These are phyloP conservation scores for Furcasterigmium sp. DNA, from an alignment of 2,329 filamentous ascomycete genomes.

Conservation along the genomic window DNA sequence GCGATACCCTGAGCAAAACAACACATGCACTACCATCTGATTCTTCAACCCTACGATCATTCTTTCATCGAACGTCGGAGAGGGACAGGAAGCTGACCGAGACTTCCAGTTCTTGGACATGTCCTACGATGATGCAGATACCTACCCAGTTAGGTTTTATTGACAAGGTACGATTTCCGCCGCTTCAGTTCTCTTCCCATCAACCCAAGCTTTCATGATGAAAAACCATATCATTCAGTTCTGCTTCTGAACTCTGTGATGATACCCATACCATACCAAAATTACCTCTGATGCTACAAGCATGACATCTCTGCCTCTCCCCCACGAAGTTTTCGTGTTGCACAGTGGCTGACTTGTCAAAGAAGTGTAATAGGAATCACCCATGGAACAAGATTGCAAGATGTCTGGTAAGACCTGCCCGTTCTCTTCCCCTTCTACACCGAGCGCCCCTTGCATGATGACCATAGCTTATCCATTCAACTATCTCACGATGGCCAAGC, in stretches of 20 bases:
- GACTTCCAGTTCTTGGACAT: no score
- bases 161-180: neutral
- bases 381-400: no score
- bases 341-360: neutral
- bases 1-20: constrained; percentile 58
- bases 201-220: constrained; percentile 50
- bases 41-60: constrained; percentile 14
- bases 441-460: constrained; percentile 38
- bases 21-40: constrained; percentile 80
- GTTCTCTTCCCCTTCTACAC: neutral
- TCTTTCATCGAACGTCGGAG: neutral
- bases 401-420: no score
- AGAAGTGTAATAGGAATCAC: no score
- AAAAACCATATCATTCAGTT: constrained; percentile 60
- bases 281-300: constrained; percentile 46
- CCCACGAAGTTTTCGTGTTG: neutral
- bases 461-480: constrained; percentile 74
- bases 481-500: constrained; percentile 62
- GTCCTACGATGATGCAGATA: no score
- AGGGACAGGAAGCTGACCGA: neutral
- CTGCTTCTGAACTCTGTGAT: constrained; percentile 70
- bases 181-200: neutral
- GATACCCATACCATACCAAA: constrained; percentile 61
- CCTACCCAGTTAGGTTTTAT: no score
- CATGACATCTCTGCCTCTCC: constrained; percentile 6